phyloP scores from a whole-genome alignment of 352 stramenopile genomes.

The Halophytophthora polymorphica region DNA sequence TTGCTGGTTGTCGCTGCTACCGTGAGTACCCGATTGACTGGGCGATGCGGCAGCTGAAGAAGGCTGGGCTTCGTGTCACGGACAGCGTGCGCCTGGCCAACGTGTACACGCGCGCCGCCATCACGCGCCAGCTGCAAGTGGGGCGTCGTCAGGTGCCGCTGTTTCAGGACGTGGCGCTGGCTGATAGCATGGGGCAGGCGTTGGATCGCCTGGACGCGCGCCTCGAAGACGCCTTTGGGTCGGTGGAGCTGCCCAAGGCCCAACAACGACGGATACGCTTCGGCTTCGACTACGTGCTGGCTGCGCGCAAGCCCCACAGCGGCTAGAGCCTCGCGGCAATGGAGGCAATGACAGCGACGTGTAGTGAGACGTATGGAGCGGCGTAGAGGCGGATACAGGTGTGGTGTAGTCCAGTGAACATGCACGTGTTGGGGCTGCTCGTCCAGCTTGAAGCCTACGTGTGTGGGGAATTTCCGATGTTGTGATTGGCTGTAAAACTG shows the following conservation, averaged over 20 bases:
- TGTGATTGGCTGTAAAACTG: no score
- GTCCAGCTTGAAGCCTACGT: no score
- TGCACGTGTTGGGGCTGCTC: no score
- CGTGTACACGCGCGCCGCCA: constrained; percentile 81
- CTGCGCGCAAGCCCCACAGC: constrained; percentile 26
- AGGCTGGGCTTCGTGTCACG: constrained; percentile 48
- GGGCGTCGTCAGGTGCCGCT: constrained; percentile 76
- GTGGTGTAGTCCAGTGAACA: no score
- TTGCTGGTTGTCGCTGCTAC: constrained; percentile 86
- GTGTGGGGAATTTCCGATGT: no score
- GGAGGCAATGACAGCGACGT: neutral
- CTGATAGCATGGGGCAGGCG: constrained; percentile 29
- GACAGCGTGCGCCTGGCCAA: constrained; percentile 75
- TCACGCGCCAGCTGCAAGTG: constrained; percentile 89
- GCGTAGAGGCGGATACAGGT: no score
- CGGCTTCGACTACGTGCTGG: constrained; percentile 91
- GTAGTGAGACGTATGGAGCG: neutral
- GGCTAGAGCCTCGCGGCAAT: neutral
- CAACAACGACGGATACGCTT: constrained; percentile 49
- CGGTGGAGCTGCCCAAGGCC: constrained; percentile 23
- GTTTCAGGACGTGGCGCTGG: constrained; percentile 55
- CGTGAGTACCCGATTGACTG: constrained; percentile 89
- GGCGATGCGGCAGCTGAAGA: constrained; percentile 74
- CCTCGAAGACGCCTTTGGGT: constrained; percentile 22
- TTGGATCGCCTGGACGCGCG: constrained; percentile 61